Percentiles rank a stretch among this genome's conserved stretches.
phyloP scores from a whole-genome alignment of 192 early-diverging fungal species.

The Dissophora ornata region DNA sequence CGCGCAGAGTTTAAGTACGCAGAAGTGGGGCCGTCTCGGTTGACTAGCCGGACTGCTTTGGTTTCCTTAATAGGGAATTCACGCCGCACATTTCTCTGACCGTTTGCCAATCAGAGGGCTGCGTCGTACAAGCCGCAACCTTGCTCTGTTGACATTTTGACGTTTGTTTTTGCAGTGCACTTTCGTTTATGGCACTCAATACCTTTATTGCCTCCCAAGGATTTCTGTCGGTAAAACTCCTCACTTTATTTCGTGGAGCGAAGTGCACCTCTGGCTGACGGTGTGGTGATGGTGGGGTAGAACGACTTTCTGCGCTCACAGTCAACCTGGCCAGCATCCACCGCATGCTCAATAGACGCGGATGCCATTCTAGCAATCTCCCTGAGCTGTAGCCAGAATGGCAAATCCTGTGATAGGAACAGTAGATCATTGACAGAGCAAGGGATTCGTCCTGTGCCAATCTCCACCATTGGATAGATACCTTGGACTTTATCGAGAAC shows the following conservation, averaged over 20 bases:
- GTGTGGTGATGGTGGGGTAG: slow-evolving; percentile 42
- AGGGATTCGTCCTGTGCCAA: slow-evolving; percentile 37
- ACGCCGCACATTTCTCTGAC: no score
- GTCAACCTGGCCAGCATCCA: slow-evolving; percentile 33
- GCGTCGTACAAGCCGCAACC: no score
- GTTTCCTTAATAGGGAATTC: no score
- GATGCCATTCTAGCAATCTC: slow-evolving; percentile 40
- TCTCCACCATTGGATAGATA: slow-evolving; percentile 35
- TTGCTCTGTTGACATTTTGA: no score
- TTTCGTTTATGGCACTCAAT: no score
- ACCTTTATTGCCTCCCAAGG: no score
- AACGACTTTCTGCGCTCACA: slow-evolving; percentile 31
- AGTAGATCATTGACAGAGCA: slow-evolving; percentile 38
- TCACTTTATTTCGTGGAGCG: slow-evolving; percentile 37
- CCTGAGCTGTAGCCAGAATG: slow-evolving; percentile 40
- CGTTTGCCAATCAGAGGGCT: no score
- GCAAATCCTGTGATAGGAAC: slow-evolving; percentile 34
- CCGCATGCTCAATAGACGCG: slow-evolving; percentile 36
- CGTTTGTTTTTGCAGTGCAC: no score
- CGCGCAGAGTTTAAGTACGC: no score
- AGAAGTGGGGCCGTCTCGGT: no score
- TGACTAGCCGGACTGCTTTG: no score
- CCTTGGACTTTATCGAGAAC: slow-evolving; percentile 23
- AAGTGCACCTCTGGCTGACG: slow-evolving; percentile 29
- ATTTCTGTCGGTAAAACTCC: no score